A percentile compares a stretch with the other conserved stretches of the same genome.
These are phyloP conservation scores for Diaporthe capsici DNA, from an alignment of 2,329 filamentous ascomycete species.

Conservation along the genomic window DNA sequence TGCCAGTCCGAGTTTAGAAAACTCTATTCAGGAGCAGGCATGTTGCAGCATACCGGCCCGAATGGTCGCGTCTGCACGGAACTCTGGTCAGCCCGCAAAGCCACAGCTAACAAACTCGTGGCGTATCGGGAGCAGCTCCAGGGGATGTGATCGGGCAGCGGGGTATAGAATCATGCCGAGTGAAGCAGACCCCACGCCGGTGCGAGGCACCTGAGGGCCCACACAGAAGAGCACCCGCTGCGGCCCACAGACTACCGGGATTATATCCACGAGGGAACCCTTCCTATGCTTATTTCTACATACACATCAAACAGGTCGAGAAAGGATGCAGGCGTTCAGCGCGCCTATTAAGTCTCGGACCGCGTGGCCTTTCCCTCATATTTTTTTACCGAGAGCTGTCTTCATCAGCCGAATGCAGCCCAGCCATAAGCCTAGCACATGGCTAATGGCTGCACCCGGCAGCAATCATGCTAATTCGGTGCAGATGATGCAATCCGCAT, in stretches of 20 bases:
- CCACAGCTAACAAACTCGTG: background rate
- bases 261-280: background rate
- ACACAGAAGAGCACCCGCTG: too few species aligned
- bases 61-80: background rate
- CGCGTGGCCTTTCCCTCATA: background rate
- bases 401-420: background rate
- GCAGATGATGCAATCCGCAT: constrained; percentile 39
- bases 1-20: background rate
- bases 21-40: background rate
- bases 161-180: background rate
- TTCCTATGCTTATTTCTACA: background rate
- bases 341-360: background rate
- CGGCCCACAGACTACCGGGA: background rate
- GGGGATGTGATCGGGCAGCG: background rate
- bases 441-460: background rate
- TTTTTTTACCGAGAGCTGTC: background rate
- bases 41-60: background rate
- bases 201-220: background rate
- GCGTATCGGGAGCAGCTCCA: background rate
- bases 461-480: constrained; percentile 12
- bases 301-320: background rate
- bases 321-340: background rate
- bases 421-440: background rate
- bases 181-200: background rate
- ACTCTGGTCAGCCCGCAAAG: background rate